A percentile compares a stretch with the other conserved stretches of the same genome.
Evolutionary conservation across 1,284 basidiomycete genomes (phyloP).

Genomic region (Golubevia pallescens): DNA sequence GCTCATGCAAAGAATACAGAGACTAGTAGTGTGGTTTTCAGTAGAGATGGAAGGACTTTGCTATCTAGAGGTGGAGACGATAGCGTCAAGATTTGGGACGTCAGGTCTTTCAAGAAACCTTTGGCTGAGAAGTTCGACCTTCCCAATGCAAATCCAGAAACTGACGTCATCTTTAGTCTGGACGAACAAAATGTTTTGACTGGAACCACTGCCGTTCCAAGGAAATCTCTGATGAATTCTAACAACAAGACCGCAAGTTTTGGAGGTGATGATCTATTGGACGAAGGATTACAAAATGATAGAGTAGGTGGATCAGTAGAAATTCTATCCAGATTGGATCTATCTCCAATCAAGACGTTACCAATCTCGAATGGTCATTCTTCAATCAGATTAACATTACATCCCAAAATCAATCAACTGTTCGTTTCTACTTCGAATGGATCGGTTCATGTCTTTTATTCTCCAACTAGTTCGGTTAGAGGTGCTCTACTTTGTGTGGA

Average conservation of each 20-base stretch:
- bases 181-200: constrained; percentile 86
- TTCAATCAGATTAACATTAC: constrained; percentile 32
- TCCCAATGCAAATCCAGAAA: constrained; percentile 83
- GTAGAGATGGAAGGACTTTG: constrained; percentile 79
- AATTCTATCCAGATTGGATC: constrained; percentile 17
- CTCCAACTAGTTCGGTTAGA: constrained; percentile 81
- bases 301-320: constrained; percentile 21
- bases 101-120: constrained; percentile 84
- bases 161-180: constrained; percentile 90
- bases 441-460: constrained; percentile 85
- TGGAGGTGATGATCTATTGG: neutral
- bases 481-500: constrained; percentile 85
- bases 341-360: constrained; percentile 10
- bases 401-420: constrained; percentile 44
- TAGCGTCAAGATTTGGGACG: constrained; percentile 96
- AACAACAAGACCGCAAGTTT: constrained; percentile 1
- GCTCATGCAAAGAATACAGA: constrained; percentile 84
- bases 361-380: constrained; percentile 2
- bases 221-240: neutral
- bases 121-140: constrained; percentile 72
- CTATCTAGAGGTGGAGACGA: constrained; percentile 89
- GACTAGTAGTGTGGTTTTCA: constrained; percentile 82
- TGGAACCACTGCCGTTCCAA: constrained; percentile 66
- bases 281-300: too few species aligned
- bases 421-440: constrained; percentile 67